phyloP scores from a whole-genome alignment of 2,329 filamentous ascomycete species.

The Aureobasidium pullulans region DNA sequence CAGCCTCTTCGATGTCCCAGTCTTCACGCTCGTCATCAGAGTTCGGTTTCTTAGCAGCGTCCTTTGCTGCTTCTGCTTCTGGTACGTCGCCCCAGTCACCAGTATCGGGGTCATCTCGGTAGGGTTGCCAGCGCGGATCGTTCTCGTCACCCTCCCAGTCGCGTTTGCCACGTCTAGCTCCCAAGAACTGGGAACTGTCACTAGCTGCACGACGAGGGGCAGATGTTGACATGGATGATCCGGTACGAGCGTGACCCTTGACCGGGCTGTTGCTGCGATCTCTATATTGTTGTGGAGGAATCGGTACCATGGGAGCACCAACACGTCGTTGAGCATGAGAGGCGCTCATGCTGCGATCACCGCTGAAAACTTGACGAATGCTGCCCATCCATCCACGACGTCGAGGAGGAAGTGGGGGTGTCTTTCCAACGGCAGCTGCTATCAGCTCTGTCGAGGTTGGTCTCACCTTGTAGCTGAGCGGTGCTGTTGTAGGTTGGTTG shows the following conservation, averaged over 20 bases:
- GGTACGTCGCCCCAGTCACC: conserved; percentile 29
- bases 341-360: conserved; percentile 24
- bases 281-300: conserved; percentile 8
- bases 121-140: conserved; percentile 20
- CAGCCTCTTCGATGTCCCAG: conserved; percentile 45
- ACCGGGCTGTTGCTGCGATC: conserved; percentile 15
- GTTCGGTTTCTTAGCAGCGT: background rate
- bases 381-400: conserved; percentile 26
- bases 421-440: background rate
- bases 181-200: conserved; percentile 36
- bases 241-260: background rate
- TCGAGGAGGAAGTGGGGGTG: conserved; percentile 1
- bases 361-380: conserved; percentile 22
- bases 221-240: conserved; percentile 1
- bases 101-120: conserved; percentile 26
- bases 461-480: background rate
- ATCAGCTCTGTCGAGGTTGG: conserved; percentile 6
- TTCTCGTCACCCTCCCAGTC: conserved; percentile 27
- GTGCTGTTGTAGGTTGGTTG: background rate
- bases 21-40: conserved; percentile 33
- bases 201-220: conserved; percentile 36
- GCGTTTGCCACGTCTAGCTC: conserved; percentile 34
- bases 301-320: conserved; percentile 18
- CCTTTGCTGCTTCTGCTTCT: background rate
- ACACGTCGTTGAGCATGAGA: conserved; percentile 3